Evolutionary conservation across 2,329 filamentous ascomycete species (phyloP).

Genomic region (Cyanodermella asteris): DNA sequence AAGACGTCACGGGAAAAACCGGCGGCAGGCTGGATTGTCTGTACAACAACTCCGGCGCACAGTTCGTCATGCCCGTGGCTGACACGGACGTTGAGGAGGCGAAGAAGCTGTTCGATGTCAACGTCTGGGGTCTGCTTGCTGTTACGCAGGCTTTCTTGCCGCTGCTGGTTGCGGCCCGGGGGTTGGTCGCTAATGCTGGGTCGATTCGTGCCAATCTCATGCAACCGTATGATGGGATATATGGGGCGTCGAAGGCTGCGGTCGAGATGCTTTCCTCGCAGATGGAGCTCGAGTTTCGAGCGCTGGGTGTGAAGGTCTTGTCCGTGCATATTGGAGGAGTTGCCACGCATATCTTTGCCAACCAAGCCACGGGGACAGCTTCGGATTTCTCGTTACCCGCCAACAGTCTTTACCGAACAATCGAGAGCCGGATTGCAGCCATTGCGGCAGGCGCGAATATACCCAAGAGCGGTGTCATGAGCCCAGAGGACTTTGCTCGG

Average conservation of each 20-base stretch:
- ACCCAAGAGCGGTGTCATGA: no score
- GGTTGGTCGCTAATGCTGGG: constrained; percentile 11
- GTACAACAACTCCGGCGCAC: constrained; percentile 26
- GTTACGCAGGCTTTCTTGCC: constrained; percentile 12
- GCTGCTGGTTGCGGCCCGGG: constrained; percentile 9
- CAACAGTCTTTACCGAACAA: no score
- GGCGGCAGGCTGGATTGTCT: constrained; percentile 20
- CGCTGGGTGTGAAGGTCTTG: constrained; percentile 11
- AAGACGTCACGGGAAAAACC: constrained; percentile 13
- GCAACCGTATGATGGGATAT: constrained; percentile 4
- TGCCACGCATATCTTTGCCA: no score
- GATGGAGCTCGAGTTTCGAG: constrained; percentile 10
- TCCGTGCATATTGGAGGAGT: constrained; percentile 7
- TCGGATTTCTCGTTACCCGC: no score
- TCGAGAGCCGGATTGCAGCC: no score
- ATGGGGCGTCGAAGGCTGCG: constrained; percentile 11
- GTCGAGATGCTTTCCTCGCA: constrained; percentile 8
- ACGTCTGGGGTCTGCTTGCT: constrained; percentile 13
- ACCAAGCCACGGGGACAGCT: no score
- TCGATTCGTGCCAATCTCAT: constrained; percentile 7
- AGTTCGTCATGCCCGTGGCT: constrained; percentile 13
- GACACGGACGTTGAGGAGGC: constrained; percentile 10
- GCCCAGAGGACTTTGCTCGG: no score
- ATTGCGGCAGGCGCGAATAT: no score
- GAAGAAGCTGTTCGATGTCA: constrained; percentile 13